Conservation (phyloP, 139 green algal genomes). For the Micractinium sp. region DNA sequence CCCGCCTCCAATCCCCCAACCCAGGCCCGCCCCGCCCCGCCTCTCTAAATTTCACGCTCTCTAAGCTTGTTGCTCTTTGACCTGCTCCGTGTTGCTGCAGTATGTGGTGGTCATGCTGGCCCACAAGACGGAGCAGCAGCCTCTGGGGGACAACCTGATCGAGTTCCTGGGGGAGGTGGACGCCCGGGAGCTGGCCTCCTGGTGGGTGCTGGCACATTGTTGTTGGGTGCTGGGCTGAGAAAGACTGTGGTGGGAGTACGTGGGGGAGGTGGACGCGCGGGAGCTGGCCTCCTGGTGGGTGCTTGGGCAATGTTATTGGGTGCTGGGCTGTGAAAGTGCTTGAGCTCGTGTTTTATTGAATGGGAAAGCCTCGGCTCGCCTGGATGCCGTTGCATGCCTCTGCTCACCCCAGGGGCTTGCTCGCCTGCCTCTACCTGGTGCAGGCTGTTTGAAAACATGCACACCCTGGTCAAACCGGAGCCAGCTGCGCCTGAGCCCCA, state of each 20-base stretch:
- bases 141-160: slow-evolving; percentile 26
- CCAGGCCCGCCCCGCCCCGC: too few species aligned
- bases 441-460: slow-evolving; percentile 34
- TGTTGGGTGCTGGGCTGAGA: too few species aligned
- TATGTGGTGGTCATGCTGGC: slow-evolving; percentile 50
- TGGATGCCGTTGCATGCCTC: background rate
- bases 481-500: background rate
- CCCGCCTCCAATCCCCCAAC: too few species aligned
- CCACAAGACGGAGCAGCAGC: slow-evolving; percentile 33
- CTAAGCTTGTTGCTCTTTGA: background rate
- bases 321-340: too few species aligned
- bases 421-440: background rate
- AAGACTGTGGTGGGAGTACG: too few species aligned
- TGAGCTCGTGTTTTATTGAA: too few species aligned
- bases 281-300: background rate
- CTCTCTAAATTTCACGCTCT: too few species aligned
- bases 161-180: slow-evolving; percentile 39
- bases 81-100: background rate
- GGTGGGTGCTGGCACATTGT: slow-evolving; percentile 6
- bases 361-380: too few species aligned
- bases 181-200: slow-evolving; percentile 9
- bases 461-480: background rate
- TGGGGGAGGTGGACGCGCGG: background rate
- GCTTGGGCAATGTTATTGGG: too few species aligned
- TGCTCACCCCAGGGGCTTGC: background rate